Base-by-base conservation (phyloP, 73 alveolate species). In the Paramecium octaurelia region DNA sequence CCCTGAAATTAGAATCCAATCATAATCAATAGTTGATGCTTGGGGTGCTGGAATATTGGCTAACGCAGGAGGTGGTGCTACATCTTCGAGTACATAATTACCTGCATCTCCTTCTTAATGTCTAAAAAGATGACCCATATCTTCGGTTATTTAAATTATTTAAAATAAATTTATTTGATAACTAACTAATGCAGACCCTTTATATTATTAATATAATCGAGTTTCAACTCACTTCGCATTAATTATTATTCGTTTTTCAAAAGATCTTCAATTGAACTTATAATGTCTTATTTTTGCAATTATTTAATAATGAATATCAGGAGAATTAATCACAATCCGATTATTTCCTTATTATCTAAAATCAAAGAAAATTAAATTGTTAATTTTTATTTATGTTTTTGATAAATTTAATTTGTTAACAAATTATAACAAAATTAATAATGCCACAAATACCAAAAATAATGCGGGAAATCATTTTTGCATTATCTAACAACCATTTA, bases 1-100 rank as follows among this genome's bases (percentile, higher is more conserved):
- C 48, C 90, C 90, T 38, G 90, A 77, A 77, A 77, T 38, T 29
- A 77, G 71, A 38, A 77, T 23, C 90, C 90, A 77, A 77, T 77
- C 90, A 16, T 42, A 27, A 42, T 77, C 90, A 35, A 77, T 24
- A 12, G 16, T 20, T 6, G 57, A 27, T 70, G 36, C 58, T 70
- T 24, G 14, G 6, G 86, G 58, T 70, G 27, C 35, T 27, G 57
- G 86, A 31, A 70, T 35, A 35, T 31, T 27, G 27, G 40, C 40
- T 70, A 31, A 2, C 0, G 58, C 27, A 11, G 58, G 11, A 20
- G 48, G 14, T 24, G 0, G 14, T 24, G 0, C 86, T 70, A 58
- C 27, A 11, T 0, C 6, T 70, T 29, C 8, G 23, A 24, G 10
- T 24, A 48, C 10, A 12, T 14, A 59, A 20, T 24, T 59, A 59